Percentiles rank a stretch among this genome's conserved stretches.
These are phyloP conservation scores for Seiridium unicorne DNA, from an alignment of 2,329 filamentous ascomycete genomes.

Conservation along the genomic window DNA sequence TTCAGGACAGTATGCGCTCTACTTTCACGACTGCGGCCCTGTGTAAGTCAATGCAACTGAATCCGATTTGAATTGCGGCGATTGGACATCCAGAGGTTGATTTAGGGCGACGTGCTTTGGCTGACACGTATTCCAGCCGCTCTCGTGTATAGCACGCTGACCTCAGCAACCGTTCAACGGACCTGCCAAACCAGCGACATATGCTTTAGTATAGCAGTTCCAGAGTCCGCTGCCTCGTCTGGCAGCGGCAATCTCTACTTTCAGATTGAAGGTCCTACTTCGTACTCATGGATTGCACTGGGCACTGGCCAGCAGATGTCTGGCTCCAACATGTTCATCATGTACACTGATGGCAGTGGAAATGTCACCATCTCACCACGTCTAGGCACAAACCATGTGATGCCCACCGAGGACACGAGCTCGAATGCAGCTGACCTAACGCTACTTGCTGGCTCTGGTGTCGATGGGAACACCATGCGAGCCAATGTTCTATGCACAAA, in stretches of 20 bases:
- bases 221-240: conserved; percentile 43
- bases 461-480: conserved; percentile 49
- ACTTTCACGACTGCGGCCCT: conserved; percentile 14
- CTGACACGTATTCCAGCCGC: conserved; percentile 16
- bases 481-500: conserved; percentile 59
- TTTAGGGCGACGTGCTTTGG: neutral
- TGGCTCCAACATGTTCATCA: conserved; percentile 59
- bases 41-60: conserved; percentile 16
- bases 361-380: conserved; percentile 64
- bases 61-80: neutral
- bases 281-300: conserved; percentile 56
- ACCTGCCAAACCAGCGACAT: conserved; percentile 42
- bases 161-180: conserved; percentile 25
- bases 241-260: conserved; percentile 58
- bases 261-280: conserved; percentile 54
- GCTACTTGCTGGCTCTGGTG: conserved; percentile 58
- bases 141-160: conserved; percentile 15
- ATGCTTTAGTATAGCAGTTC: conserved; percentile 57
- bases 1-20: neutral
- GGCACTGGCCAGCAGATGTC: conserved; percentile 56
- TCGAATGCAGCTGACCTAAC: conserved; percentile 41
- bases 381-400: conserved; percentile 41
- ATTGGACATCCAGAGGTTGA: neutral
- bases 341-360: conserved; percentile 56
- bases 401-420: conserved; percentile 44